Conservation (phyloP, 2,329 filamentous ascomycete species). For the Zasmidium citrigriseum region DNA sequence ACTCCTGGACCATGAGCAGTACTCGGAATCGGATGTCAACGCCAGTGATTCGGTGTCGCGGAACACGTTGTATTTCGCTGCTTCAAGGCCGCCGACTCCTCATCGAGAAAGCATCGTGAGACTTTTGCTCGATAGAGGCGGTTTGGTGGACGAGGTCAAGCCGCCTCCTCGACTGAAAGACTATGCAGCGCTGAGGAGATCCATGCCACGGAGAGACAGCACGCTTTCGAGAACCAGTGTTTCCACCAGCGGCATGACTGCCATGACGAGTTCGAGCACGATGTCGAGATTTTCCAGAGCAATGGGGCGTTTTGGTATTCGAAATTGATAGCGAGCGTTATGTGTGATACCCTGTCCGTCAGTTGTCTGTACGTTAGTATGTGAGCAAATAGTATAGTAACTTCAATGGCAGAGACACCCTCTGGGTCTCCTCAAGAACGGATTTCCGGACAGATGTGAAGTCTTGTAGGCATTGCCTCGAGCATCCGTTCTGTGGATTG, state of each 20-base stretch:
- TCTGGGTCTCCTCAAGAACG: too few species aligned
- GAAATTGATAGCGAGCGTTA: background rate
- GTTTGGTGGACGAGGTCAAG: conserved; percentile 1
- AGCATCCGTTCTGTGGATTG: too few species aligned
- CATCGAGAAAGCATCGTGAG: conserved; percentile 16
- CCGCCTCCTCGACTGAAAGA: conserved; percentile 7
- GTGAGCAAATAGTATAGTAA: too few species aligned
- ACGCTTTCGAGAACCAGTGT: conserved; percentile 4
- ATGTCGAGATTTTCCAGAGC: conserved; percentile 6
- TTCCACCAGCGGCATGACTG: conserved; percentile 7
- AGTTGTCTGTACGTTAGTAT: too few species aligned
- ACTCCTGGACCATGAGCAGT: conserved; percentile 15
- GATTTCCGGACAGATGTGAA: too few species aligned
- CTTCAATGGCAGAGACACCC: too few species aligned
- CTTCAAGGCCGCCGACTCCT: conserved; percentile 15
- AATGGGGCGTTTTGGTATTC: background rate
- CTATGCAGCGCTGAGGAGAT: background rate
- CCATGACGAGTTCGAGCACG: conserved; percentile 4
- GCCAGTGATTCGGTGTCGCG: conserved; percentile 18
- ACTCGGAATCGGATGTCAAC: conserved; percentile 16
- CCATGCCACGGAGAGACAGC: conserved; percentile 5
- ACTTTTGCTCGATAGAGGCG: conserved; percentile 21
- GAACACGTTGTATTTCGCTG: conserved; percentile 21
- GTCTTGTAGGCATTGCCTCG: too few species aligned
- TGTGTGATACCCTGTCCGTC: background rate